Base-by-base conservation (phyloP, 257 asterid species). In the Nicotiana knightiana region DNA sequence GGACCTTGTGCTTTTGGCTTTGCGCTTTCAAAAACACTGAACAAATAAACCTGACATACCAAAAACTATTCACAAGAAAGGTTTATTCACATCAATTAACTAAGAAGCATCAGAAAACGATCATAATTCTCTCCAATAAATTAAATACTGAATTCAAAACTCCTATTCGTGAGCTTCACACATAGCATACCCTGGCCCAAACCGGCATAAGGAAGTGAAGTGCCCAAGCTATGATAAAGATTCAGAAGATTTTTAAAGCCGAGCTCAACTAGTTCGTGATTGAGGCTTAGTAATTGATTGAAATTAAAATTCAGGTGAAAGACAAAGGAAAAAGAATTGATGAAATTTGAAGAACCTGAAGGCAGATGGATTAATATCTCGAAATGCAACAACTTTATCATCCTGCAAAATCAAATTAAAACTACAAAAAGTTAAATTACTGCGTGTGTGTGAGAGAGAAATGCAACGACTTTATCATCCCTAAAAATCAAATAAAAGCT, bases 351-450 rank as follows among this genome's bases (percentile, higher is more conserved):
- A 18, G 76, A 80, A 91, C 95, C 97, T 93, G 87, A 90, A 85
- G 1, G 97, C 95, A 67, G 98, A 88, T 64, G 97, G 97, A 64
- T 89, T 92, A 82, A 93, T 93, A 79, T 93, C 98, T 63, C 82
- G 96, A 84, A 94, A 94, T 28, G 96, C 94, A 81, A 94, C 89
- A 43, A 91, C 90, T 83, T 80, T 89, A 82, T 91, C 91, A 83
- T 94, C 97, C 94, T 91, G 91, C 90, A 82, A 48, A 43, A 43
- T 7, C 24, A 82, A 75, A 48, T 68, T 43, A 43, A 43, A 43
- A 8, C 48, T 43, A 43, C 73, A 43, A 81, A 68, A 17, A 67
- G 55, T 46, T 58, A 6, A 63, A 83, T 0, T 26, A 51, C 57
- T 51, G 5, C 4, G 57, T 51, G 57, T 51, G 57, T 51, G 17